Conservation (phyloP, 2,329 filamentous ascomycete species). For the Aureobasidium sp. region DNA sequence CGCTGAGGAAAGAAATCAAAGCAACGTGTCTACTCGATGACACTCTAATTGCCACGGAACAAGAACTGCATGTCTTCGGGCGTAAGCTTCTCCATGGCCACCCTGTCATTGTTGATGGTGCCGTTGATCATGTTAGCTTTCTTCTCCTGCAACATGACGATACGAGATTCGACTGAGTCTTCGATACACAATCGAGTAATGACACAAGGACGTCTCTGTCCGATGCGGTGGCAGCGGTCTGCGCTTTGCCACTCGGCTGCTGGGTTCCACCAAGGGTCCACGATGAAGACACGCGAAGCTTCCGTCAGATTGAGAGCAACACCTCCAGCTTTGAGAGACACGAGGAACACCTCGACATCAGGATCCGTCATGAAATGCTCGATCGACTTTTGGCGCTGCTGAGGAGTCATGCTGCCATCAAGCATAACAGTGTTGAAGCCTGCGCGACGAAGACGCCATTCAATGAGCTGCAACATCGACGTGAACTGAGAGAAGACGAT, state of each 20-base stretch:
- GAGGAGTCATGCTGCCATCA: conserved; percentile 92
- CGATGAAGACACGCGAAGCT: conserved; percentile 88
- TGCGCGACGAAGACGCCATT: conserved; percentile 93
- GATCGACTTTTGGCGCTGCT: conserved; percentile 86
- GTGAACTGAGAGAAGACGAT: conserved; percentile 98
- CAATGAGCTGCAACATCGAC: conserved; percentile 91
- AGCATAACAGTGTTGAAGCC: conserved; percentile 98
- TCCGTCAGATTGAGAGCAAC: conserved; percentile 94
- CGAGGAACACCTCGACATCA: conserved; percentile 90
- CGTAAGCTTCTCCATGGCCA: conserved; percentile 83
- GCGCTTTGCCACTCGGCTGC: conserved; percentile 99
- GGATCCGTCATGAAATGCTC: conserved; percentile 94
- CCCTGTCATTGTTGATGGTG: conserved; percentile 88
- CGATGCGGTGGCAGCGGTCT: conserved; percentile 79
- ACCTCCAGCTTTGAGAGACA: conserved; percentile 91
- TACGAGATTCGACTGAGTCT: conserved; percentile 91
- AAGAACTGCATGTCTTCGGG: conserved; percentile 93
- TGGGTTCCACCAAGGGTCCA: conserved; percentile 99
- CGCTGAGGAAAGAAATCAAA: background rate
- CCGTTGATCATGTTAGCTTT: conserved; percentile 97
- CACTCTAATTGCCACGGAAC: conserved; percentile 57
- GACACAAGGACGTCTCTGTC: conserved; percentile 85
- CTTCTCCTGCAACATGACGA: conserved; percentile 95
- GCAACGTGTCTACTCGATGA: background rate
- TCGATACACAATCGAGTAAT: conserved; percentile 94